These are phyloP conservation scores for Yarrowia yakushimensis DNA, from an alignment of 805 yeast genomes.

Conservation along the genomic window DNA sequence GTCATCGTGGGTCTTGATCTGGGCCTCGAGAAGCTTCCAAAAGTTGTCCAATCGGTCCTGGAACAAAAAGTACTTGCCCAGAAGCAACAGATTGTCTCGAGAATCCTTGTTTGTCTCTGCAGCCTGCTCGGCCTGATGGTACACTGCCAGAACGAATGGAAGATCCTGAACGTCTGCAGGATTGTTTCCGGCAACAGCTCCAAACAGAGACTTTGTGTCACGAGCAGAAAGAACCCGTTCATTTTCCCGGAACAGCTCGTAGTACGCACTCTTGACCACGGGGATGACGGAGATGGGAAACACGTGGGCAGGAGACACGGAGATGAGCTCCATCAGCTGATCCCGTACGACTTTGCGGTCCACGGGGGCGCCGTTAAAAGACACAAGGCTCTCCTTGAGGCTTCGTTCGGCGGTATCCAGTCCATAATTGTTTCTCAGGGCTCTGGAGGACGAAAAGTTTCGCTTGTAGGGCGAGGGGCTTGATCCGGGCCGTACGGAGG, in stretches of 20 bases:
- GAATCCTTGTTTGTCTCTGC: neutral
- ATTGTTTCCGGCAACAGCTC: constrained; percentile 13
- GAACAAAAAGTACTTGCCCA: constrained; percentile 12
- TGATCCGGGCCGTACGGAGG: neutral
- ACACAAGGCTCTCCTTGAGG: constrained; percentile 13
- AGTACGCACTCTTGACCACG: constrained; percentile 16
- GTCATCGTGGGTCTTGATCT: constrained; percentile 22
- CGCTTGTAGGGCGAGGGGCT: neutral
- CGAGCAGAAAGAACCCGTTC: neutral
- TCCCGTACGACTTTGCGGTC: constrained; percentile 9
- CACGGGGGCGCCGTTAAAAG: neutral
- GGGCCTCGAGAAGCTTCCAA: constrained; percentile 21
- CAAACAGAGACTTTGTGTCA: constrained; percentile 1
- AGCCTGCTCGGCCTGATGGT: constrained; percentile 23
- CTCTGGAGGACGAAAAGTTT: neutral
- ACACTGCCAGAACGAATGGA: constrained; percentile 11
- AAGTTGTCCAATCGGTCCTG: constrained; percentile 22
- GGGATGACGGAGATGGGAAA: constrained; percentile 5
- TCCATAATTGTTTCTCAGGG: neutral
- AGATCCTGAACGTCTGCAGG: constrained; percentile 10
- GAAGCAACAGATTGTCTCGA: constrained; percentile 6
- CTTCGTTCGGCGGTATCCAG: constrained; percentile 4
- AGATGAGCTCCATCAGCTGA: neutral
- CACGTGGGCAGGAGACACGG: neutral
- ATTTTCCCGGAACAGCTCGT: constrained; percentile 5